Evolutionary conservation across 305 asterid genomes (phyloP).

Genomic region (Coffea humblotiana): DNA sequence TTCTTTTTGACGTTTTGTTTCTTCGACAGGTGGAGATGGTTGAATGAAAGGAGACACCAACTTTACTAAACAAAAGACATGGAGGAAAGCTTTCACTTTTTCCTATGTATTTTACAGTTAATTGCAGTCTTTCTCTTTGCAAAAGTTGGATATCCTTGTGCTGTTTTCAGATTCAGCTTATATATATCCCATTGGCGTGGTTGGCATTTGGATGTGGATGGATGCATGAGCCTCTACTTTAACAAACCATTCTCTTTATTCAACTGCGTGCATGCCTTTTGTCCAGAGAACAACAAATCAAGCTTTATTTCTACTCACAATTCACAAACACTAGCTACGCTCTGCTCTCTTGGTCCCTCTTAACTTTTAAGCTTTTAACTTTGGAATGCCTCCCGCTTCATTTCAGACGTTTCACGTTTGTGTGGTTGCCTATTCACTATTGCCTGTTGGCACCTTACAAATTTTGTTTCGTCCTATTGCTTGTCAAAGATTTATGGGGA

Average conservation of each 20-base stretch:
- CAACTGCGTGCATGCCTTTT: not conserved
- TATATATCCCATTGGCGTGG: not conserved
- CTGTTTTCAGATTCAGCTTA: not conserved
- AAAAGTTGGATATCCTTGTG: not conserved
- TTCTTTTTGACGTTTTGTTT: constrained; percentile 5
- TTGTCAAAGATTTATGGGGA: not conserved
- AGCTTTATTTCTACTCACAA: not conserved
- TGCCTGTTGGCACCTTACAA: not conserved
- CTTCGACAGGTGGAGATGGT: constrained; percentile 84
- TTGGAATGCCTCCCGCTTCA: not conserved
- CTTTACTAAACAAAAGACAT: constrained; percentile 46
- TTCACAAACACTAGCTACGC: not conserved
- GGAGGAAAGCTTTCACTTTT: constrained; percentile 9
- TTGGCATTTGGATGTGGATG: no score
- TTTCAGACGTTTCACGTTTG: not conserved
- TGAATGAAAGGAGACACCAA: constrained; percentile 75
- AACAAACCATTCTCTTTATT: not conserved
- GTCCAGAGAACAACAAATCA: not conserved
- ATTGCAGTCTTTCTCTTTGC: not conserved
- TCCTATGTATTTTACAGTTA: constrained; percentile 11
- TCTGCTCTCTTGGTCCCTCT: not conserved
- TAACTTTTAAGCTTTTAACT: not conserved
- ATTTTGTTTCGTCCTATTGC: not conserved
- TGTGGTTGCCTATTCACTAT: not conserved
- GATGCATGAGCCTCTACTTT: no score